These are phyloP conservation scores for Penstemon newberryi DNA, from an alignment of 257 asterid genomes.

Conservation along the genomic window DNA sequence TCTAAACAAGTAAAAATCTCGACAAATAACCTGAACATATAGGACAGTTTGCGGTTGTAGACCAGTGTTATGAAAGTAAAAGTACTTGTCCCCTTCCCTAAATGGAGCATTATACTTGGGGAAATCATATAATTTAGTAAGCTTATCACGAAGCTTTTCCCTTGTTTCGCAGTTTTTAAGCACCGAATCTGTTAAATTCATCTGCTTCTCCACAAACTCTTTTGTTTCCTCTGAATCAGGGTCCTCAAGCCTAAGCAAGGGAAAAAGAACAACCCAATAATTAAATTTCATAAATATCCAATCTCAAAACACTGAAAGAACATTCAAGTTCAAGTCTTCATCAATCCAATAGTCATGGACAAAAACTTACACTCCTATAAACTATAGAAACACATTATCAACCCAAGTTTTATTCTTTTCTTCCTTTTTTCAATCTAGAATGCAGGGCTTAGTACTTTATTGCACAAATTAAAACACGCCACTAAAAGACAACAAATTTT, in stretches of 20 bases:
- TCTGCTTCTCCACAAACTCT: slow-evolving; percentile 78
- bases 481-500: background rate
- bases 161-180: slow-evolving; percentile 69
- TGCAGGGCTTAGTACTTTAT: background rate
- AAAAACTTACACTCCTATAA: background rate
- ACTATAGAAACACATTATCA: slow-evolving; percentile 4
- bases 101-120: slow-evolving; percentile 86
- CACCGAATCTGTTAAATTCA: slow-evolving; percentile 66
- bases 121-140: slow-evolving; percentile 66
- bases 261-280: slow-evolving; percentile 27
- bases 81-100: slow-evolving; percentile 79
- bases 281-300: background rate
- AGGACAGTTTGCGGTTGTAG: slow-evolving; percentile 91
- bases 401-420: background rate
- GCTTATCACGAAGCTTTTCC: slow-evolving; percentile 65
- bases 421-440: background rate
- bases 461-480: background rate
- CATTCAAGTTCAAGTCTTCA: background rate
- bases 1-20: background rate
- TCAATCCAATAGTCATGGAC: background rate
- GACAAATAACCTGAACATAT: slow-evolving; percentile 65
- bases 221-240: slow-evolving; percentile 90
- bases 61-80: slow-evolving; percentile 85
- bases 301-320: background rate
- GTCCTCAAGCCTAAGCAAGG: slow-evolving; percentile 80